These are phyloP conservation scores for Hyphodiscus hymeniophilus DNA, from an alignment of 495 filamentous ascomycete species.

Conservation along the genomic window DNA sequence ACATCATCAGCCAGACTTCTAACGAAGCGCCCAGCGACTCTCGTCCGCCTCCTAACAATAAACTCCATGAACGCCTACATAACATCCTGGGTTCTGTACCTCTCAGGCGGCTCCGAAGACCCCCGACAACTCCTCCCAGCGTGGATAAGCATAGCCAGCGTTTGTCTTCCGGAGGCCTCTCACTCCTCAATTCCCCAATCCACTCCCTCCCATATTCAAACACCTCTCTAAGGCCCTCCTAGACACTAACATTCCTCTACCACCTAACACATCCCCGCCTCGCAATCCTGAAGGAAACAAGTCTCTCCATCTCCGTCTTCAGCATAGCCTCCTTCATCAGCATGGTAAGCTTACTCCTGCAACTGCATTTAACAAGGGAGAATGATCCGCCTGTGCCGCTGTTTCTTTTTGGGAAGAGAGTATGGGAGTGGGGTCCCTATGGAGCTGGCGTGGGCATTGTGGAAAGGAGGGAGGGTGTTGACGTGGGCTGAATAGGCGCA, in stretches of 20 bases:
- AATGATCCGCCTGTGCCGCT: slow-evolving; percentile 58
- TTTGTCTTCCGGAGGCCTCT: slow-evolving; percentile 4
- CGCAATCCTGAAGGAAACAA: slow-evolving; percentile 73
- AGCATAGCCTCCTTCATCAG: slow-evolving; percentile 68
- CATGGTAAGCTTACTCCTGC: slow-evolving; percentile 60
- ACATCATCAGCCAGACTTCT: neutral
- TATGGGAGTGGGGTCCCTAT: slow-evolving; percentile 11
- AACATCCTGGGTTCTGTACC: slow-evolving; percentile 69
- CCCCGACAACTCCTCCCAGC: slow-evolving; percentile 73
- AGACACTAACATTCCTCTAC: slow-evolving; percentile 74
- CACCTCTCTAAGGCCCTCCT: neutral
- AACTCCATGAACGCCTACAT: slow-evolving; percentile 73
- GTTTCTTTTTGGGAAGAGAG: slow-evolving; percentile 39
- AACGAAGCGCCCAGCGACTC: slow-evolving; percentile 44
- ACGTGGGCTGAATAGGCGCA: slow-evolving; percentile 15
- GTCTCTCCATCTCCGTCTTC: slow-evolving; percentile 67
- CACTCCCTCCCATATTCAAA: neutral
- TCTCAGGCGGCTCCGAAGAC: slow-evolving; percentile 67
- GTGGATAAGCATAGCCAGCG: slow-evolving; percentile 75
- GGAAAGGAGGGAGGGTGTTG: slow-evolving; percentile 22
- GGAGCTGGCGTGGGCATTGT: slow-evolving; percentile 14
- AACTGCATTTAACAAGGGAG: slow-evolving; percentile 57
- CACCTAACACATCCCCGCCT: slow-evolving; percentile 75
- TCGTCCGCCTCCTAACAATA: slow-evolving; percentile 75
- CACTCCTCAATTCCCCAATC: neutral